A percentile compares a stretch with the other conserved stretches of the same genome.
Conservation (phyloP, 192 early-diverging fungal species). For the Backusella australiensis region DNA sequence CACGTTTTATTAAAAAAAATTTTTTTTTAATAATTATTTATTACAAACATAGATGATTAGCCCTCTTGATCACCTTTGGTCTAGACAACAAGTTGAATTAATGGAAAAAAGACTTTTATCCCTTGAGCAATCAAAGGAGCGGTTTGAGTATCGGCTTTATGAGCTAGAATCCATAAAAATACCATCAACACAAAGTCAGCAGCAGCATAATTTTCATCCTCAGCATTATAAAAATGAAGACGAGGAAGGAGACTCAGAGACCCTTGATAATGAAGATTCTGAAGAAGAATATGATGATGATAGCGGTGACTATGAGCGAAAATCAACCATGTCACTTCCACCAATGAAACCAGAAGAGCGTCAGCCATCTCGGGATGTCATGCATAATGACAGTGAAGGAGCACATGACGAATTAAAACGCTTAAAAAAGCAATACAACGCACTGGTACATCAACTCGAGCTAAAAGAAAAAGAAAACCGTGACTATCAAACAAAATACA, state of each 20-base stretch:
- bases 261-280: background rate
- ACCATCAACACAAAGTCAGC: background rate
- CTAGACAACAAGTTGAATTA: background rate
- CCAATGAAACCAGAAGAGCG: conserved; percentile 7
- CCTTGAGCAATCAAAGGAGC: background rate
- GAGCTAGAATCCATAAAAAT: background rate
- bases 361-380: conserved; percentile 3
- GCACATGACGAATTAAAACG: background rate
- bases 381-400: conserved; percentile 2
- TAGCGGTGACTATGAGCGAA: background rate
- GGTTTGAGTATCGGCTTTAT: conserved; percentile 12
- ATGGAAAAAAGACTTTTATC: conserved; percentile 8
- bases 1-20: background rate
- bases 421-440: conserved; percentile 5
- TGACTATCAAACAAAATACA: conserved; percentile 5
- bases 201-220: background rate
- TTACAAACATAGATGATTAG: background rate
- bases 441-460: conserved; percentile 1
- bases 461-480: background rate
- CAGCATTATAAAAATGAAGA: background rate
- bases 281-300: background rate
- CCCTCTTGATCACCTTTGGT: conserved; percentile 4
- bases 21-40: background rate
- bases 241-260: background rate
- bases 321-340: background rate